Conservation (phyloP, 805 yeast species). For the Saccharomycopsis microspora region DNA sequence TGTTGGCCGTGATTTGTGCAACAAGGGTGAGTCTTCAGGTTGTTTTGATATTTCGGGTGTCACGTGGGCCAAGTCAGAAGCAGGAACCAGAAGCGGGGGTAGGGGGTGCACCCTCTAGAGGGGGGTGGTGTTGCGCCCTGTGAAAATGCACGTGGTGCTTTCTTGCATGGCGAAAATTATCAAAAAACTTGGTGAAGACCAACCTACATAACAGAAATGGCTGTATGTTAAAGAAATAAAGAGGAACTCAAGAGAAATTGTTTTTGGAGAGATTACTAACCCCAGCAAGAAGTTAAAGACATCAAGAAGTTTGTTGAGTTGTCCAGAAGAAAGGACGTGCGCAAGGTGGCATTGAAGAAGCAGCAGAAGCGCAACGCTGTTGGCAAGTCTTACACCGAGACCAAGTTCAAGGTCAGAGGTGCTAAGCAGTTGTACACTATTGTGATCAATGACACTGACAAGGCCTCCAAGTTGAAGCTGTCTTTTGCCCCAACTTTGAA, state of each 20-base stretch:
- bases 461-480: slow-evolving; percentile 96
- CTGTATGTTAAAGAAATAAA: neutral
- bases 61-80: too few species aligned
- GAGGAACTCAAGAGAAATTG: neutral
- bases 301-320: slow-evolving; percentile 96
- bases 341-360: slow-evolving; percentile 88
- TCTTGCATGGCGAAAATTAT: too few species aligned
- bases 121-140: too few species aligned
- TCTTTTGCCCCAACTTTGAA: slow-evolving; percentile 91
- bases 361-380: slow-evolving; percentile 63
- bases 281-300: slow-evolving; percentile 76
- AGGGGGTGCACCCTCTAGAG: too few species aligned
- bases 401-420: slow-evolving; percentile 99
- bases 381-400: slow-evolving; percentile 82
- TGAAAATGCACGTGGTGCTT: too few species aligned
- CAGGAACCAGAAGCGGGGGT: too few species aligned
- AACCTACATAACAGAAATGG: neutral
- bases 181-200: too few species aligned
- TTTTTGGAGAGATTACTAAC: slow-evolving; percentile 1
- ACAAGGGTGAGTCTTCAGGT: too few species aligned
- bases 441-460: slow-evolving; percentile 88
- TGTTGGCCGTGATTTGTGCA: too few species aligned
- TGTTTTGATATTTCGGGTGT: too few species aligned
- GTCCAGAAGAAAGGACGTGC: slow-evolving; percentile 93
- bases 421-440: slow-evolving; percentile 88